phyloP scores from a whole-genome alignment of 2,329 filamentous ascomycete species.

The Arthrobotrys musiformis region DNA sequence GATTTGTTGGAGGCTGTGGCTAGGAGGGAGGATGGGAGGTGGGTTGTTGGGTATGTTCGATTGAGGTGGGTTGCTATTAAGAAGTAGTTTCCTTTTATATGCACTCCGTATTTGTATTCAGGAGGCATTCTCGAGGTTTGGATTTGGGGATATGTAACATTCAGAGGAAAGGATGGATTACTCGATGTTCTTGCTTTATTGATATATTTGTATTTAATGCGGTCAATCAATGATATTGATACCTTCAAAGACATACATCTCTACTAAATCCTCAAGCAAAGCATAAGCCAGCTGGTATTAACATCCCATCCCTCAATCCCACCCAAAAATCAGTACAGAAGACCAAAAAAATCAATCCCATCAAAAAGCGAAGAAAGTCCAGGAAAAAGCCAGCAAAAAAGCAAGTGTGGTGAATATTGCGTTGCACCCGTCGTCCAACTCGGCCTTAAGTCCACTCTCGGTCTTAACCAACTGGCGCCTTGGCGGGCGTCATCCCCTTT shows the following conservation, averaged over 20 bases:
- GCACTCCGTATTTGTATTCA: too few relatives aligned
- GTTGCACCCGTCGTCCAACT: neutral
- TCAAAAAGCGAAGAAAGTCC: neutral
- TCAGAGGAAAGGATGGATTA: too few relatives aligned
- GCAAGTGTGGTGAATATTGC: constrained; percentile 13
- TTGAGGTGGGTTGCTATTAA: constrained; percentile 58
- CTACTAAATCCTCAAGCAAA: too few relatives aligned
- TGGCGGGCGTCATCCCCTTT: constrained; percentile 1
- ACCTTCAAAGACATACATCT: too few relatives aligned
- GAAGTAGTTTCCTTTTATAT: neutral
- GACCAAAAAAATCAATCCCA: neutral
- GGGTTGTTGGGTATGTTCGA: constrained; percentile 58
- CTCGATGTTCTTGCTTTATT: too few relatives aligned
- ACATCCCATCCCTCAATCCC: too few relatives aligned
- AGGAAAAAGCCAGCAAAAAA: too few relatives aligned
- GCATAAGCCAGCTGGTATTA: too few relatives aligned
- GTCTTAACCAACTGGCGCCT: neutral
- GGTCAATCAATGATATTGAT: too few relatives aligned
- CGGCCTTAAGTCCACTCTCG: neutral
- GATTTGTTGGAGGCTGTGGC: constrained; percentile 48
- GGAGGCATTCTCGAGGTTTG: neutral
- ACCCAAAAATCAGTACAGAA: too few relatives aligned
- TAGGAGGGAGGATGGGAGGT: constrained; percentile 54
- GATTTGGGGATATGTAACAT: too few relatives aligned
- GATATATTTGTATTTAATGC: too few relatives aligned